A percentile compares a stretch with the other conserved stretches of the same genome.
phyloP scores from a whole-genome alignment of 2,329 filamentous ascomycete genomes.

The Knufia petricola region DNA sequence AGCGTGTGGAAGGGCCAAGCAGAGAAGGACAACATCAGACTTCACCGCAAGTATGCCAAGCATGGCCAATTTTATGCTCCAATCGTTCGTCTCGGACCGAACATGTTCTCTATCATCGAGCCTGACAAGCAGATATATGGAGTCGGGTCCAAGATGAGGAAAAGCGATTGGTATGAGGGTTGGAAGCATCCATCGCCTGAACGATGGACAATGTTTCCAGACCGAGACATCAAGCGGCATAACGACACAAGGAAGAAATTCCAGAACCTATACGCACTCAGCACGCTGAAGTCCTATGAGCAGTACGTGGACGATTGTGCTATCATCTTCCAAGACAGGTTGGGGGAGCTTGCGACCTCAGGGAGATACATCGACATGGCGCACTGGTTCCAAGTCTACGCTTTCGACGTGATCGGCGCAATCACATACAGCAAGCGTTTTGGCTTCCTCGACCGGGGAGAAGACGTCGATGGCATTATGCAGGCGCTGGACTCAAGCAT shows the following conservation, averaged over 20 bases:
- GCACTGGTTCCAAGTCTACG: slow-evolving; percentile 66
- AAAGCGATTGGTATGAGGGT: slow-evolving; percentile 41
- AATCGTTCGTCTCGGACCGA: slow-evolving; percentile 18
- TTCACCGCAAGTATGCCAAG: slow-evolving; percentile 13
- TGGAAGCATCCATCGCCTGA: slow-evolving; percentile 49
- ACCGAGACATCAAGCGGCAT: slow-evolving; percentile 64
- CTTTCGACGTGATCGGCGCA: slow-evolving; percentile 58
- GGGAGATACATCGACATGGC: slow-evolving; percentile 28
- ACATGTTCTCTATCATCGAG: slow-evolving; percentile 19
- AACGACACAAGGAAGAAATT: slow-evolving; percentile 53
- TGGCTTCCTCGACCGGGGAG: slow-evolving; percentile 64
- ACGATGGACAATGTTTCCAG: slow-evolving; percentile 55
- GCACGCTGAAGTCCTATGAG: slow-evolving; percentile 41
- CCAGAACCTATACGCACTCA: slow-evolving; percentile 40
- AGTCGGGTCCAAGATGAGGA: slow-evolving; percentile 18
- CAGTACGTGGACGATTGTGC: slow-evolving; percentile 41
- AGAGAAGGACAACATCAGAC: slow-evolving; percentile 26
- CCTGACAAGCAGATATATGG: slow-evolving; percentile 21
- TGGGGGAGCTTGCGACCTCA: slow-evolving; percentile 30
- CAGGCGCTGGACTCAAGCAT: slow-evolving; percentile 29
- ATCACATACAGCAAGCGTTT: slow-evolving; percentile 52
- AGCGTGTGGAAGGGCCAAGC: slow-evolving; percentile 31
- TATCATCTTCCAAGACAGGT: slow-evolving; percentile 31
- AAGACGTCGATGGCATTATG: slow-evolving; percentile 51
- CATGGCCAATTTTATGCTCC: slow-evolving; percentile 14